Percentiles rank a stretch among this genome's conserved stretches.
Conservation (phyloP, 495 filamentous ascomycete genomes). For the Umbilicaria muhlenbergii region DNA sequence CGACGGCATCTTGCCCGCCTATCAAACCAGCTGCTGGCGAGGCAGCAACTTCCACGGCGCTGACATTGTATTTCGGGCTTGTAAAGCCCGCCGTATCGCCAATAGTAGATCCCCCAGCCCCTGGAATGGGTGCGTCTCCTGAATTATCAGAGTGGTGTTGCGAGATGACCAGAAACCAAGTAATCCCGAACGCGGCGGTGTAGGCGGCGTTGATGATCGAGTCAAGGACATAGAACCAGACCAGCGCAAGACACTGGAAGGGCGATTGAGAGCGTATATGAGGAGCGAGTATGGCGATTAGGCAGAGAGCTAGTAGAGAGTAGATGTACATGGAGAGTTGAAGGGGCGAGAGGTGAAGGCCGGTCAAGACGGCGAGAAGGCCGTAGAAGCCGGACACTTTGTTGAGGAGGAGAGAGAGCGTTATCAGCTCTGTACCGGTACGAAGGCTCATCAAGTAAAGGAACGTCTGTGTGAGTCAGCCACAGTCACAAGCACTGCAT, state of each 20-base stretch:
- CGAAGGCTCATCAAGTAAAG: conserved; percentile 73
- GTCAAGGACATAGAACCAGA: conserved; percentile 70
- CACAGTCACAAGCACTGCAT: neutral
- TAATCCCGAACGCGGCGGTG: conserved; percentile 61
- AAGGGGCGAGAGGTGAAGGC: conserved; percentile 46
- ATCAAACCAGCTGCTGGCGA: conserved; percentile 23
- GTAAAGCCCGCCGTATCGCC: conserved; percentile 55
- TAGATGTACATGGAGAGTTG: conserved; percentile 76
- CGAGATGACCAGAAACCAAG: conserved; percentile 65
- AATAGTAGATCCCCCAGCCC: conserved; percentile 36
- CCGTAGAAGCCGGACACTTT: conserved; percentile 81
- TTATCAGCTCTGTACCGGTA: conserved; percentile 68
- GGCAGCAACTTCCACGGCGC: conserved; percentile 31
- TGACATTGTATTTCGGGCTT: conserved; percentile 45
- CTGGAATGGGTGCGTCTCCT: conserved; percentile 16
- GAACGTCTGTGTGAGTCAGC: conserved; percentile 40
- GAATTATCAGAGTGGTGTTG: conserved; percentile 32
- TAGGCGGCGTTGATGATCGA: conserved; percentile 60
- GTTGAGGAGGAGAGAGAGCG: conserved; percentile 67
- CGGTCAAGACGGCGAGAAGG: conserved; percentile 70
- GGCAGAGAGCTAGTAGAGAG: conserved; percentile 49
- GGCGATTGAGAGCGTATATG: conserved; percentile 55
- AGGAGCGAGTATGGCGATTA: conserved; percentile 46
- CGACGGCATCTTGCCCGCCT: conserved; percentile 34
- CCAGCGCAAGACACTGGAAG: conserved; percentile 51